Conservation (phyloP, 1,284 basidiomycete species). For the Cryptococcus sp. region DNA sequence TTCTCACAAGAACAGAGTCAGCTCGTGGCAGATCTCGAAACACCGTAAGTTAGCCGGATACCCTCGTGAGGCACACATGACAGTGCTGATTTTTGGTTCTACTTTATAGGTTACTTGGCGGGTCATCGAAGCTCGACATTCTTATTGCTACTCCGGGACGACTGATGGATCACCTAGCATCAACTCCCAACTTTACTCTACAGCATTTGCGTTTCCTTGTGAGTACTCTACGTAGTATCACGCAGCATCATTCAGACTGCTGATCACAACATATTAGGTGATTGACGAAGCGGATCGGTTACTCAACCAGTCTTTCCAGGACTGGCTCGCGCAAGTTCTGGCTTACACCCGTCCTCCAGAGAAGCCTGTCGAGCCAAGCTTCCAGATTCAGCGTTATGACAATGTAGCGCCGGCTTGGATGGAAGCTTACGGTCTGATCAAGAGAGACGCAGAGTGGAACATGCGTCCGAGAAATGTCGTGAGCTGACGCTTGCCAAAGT, state of each 20-base stretch:
- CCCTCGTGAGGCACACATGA: not conserved
- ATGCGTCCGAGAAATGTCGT: constrained; percentile 10
- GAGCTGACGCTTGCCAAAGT: not conserved
- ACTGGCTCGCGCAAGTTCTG: constrained; percentile 84
- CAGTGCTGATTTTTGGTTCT: not conserved
- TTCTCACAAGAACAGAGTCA: constrained; percentile 51
- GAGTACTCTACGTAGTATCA: constrained; percentile 13
- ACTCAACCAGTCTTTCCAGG: constrained; percentile 91
- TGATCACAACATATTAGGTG: constrained; percentile 59
- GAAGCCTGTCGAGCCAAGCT: constrained; percentile 7
- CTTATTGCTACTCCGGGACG: constrained; percentile 94
- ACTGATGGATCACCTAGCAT: constrained; percentile 87
- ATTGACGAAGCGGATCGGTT: constrained; percentile 98
- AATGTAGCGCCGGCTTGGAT: constrained; percentile 54
- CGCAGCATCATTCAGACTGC: not conserved
- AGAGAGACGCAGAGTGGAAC: constrained; percentile 26
- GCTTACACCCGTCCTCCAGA: constrained; percentile 64
- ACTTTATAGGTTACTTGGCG: constrained; percentile 52
- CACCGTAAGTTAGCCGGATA: constrained; percentile 21
- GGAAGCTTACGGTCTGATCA: constrained; percentile 37
- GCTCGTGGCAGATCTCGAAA: constrained; percentile 39
- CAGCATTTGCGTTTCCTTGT: constrained; percentile 93
- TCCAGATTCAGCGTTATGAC: constrained; percentile 47
- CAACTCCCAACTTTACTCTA: constrained; percentile 84
- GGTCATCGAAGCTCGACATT: constrained; percentile 87